Base-by-base conservation (phyloP, 345 rosid genomes). In the Kernera saxatilis region DNA sequence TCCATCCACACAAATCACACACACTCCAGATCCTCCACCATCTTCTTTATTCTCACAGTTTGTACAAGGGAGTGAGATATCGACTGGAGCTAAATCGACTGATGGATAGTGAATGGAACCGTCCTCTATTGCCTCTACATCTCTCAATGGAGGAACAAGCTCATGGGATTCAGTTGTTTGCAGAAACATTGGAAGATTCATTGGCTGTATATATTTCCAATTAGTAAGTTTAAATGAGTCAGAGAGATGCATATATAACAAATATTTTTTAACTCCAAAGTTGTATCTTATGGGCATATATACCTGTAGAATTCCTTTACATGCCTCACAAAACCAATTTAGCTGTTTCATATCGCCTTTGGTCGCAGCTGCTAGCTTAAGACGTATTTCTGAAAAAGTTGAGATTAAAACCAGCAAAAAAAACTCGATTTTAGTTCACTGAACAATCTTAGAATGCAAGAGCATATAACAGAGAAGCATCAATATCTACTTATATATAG, bases 281-380 rank as follows among this genome's bases (percentile, higher is more conserved):
- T 54, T 29, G 59, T 54, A 9, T 15, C 23, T 30, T 30, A 29
- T 32, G 56, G 46, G 2, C 13, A 35, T 27, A 29, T 67, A 32
- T 85, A 94, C 99, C 96, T 80, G 95, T 27, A 96, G 84, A 64
- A 84, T 87, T 80, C 99, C 98, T 81, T 89, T 89, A 88, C 99
- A 94, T 25, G 97, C 92, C 80, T 95, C 83, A 66, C 91, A 92
- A 77, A 95, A 95, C 86, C 80, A 80, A 73, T 84, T 82, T 44
- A 95, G 87, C 74, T 92, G 97, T 77, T 84, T 39, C 65, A 54
- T 80, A 69, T 90, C 97, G 46, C 86, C 81, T 79, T 87, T 96
- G 58, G 64, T 84, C 33, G 80, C 86, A 25, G 99, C 76, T 40
- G 88, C 88, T 19, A 94, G 91, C 82, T 83, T 92, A 40, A 83